Evolutionary conservation across 1,284 basidiomycete genomes (phyloP).

Genomic region (Mycena citricolor): DNA sequence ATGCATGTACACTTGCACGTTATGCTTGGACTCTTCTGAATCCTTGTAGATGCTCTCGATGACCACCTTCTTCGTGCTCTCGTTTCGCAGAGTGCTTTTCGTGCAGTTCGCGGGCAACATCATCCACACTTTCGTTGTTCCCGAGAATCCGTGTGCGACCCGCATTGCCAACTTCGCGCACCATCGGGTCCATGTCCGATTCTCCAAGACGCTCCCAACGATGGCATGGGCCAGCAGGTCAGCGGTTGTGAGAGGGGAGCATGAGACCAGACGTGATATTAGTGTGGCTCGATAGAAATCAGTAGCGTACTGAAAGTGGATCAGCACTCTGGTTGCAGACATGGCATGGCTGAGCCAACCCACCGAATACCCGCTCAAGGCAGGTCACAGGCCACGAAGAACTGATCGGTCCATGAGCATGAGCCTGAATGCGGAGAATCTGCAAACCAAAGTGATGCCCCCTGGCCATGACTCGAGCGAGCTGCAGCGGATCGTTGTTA

Average conservation of each 20-base stretch:
- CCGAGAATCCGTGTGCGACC: constrained; percentile 90
- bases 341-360: constrained; percentile 30
- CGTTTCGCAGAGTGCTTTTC: constrained; percentile 89
- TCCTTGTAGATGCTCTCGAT: constrained; percentile 97
- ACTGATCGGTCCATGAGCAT: constrained; percentile 46
- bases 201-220: constrained; percentile 94
- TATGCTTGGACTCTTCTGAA: constrained; percentile 84
- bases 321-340: constrained; percentile 15
- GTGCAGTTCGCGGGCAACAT: constrained; percentile 91
- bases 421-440: background rate
- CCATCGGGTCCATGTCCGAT: constrained; percentile 96
- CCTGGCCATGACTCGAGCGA: constrained; percentile 90
- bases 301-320: constrained; percentile 70
- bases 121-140: constrained; percentile 92
- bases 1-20: constrained; percentile 84
- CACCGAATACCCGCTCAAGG: constrained; percentile 89
- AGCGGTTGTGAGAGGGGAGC: constrained; percentile 95
- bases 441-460: constrained; percentile 84
- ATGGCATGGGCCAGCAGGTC: constrained; percentile 97
- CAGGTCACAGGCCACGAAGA: constrained; percentile 99
- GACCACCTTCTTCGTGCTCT: constrained; percentile 94
- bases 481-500: constrained; percentile 86
- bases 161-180: constrained; percentile 90
- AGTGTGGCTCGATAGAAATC: constrained; percentile 98
- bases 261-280: no score